phyloP scores from a whole-genome alignment of 768 basidiomycete genomes.

The Tricholoma saponaceum region DNA sequence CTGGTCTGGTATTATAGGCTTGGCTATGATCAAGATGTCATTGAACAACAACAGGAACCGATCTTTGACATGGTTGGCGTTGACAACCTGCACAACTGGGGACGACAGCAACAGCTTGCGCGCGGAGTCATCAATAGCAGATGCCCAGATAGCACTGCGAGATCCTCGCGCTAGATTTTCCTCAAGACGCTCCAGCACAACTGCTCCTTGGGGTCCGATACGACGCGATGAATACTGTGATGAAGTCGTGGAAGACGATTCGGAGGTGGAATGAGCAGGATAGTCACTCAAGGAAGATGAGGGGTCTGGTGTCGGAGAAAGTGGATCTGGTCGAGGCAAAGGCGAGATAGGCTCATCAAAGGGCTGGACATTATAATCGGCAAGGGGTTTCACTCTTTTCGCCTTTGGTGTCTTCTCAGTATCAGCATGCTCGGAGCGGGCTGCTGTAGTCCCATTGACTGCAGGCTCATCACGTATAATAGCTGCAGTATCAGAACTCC shows the following conservation, averaged over 20 bases:
- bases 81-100: conserved; percentile 90
- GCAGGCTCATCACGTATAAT: conserved; percentile 7
- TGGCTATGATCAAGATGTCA: conserved; percentile 91
- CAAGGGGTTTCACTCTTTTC: conserved; percentile 31
- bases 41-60: conserved; percentile 96
- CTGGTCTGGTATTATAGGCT: conserved; percentile 73
- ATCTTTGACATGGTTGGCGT: conserved; percentile 91
- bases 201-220: conserved; percentile 39
- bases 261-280: conserved; percentile 64
- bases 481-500: conserved; percentile 12
- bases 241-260: conserved; percentile 68
- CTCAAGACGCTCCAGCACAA: conserved; percentile 66
- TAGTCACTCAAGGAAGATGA: conserved; percentile 74
- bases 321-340: conserved; percentile 50
- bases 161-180: conserved; percentile 63
- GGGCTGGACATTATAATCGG: conserved; percentile 13
- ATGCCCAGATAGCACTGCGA: conserved; percentile 55
- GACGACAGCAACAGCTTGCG: conserved; percentile 81
- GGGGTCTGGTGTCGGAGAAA: conserved; percentile 72
- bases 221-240: conserved; percentile 56
- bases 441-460: conserved; percentile 9
- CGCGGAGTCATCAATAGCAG: conserved; percentile 78
- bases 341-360: conserved; percentile 35
- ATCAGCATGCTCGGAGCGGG: conserved; percentile 25
- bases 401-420: conserved; percentile 39